phyloP scores from a whole-genome alignment of 768 basidiomycete genomes.

The Mrakia frigida region DNA sequence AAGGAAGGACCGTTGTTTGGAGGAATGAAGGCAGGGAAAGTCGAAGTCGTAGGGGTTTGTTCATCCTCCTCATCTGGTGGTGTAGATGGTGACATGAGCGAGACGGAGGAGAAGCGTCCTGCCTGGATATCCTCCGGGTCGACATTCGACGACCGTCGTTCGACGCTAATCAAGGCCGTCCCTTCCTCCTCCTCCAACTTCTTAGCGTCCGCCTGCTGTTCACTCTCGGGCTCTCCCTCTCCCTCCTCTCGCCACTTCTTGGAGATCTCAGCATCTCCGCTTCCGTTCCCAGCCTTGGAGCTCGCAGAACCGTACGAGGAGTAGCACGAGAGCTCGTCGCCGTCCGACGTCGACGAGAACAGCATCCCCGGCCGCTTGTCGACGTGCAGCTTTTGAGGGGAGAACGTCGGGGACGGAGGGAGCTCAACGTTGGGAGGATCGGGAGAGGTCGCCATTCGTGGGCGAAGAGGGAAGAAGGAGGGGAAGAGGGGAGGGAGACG shows the following conservation, averaged over 20 bases:
- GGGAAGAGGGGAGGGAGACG: neutral
- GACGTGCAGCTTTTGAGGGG: neutral
- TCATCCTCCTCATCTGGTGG: neutral
- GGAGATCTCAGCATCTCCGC: no score
- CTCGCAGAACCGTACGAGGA: neutral
- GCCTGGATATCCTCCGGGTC: neutral
- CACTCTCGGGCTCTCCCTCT: neutral
- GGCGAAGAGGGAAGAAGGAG: neutral
- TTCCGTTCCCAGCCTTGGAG: neutral
- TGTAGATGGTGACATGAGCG: neutral
- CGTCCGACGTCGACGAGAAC: neutral
- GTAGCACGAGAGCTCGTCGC: neutral
- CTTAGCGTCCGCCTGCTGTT: neutral
- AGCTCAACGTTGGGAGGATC: neutral
- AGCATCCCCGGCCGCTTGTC: neutral
- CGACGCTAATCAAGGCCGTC: neutral
- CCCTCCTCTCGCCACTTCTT: neutral
- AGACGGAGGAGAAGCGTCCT: conserved; percentile 9
- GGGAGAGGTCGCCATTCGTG: conserved; percentile 3
- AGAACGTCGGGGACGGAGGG: neutral
- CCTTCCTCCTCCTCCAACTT: neutral
- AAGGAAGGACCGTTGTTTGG: neutral
- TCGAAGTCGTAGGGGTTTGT: neutral
- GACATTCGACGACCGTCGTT: neutral
- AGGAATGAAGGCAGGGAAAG: neutral